These are phyloP conservation scores for Naganishia onofrii DNA, from an alignment of 768 basidiomycete species.

Conservation along the genomic window DNA sequence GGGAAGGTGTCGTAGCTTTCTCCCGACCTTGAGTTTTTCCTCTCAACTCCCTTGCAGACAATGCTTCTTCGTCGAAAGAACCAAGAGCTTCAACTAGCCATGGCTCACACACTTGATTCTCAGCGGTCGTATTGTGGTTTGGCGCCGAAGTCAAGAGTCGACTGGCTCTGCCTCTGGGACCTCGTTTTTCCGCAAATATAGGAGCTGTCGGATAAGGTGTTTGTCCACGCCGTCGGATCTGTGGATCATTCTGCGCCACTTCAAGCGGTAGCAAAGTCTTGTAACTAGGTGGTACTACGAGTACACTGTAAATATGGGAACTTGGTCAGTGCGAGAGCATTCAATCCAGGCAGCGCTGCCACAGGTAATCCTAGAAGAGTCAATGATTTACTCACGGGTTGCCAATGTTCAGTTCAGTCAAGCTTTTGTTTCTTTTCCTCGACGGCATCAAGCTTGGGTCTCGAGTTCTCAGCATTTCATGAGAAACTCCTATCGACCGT, in stretches of 20 bases:
- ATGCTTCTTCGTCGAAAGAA: neutral
- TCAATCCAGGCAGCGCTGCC: neutral
- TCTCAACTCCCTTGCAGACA: neutral
- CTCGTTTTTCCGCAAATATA: neutral
- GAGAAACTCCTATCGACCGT: slow-evolving; percentile 9
- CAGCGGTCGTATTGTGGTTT: neutral
- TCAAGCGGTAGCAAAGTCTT: neutral
- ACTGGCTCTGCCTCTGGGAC: neutral
- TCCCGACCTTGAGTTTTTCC: neutral
- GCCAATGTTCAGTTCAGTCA: slow-evolving; percentile 9
- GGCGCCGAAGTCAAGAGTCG: neutral
- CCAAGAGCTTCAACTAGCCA: slow-evolving; percentile 6
- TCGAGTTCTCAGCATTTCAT: neutral
- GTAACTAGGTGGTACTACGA: neutral
- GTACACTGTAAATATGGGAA: neutral
- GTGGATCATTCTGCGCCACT: slow-evolving; percentile 10
- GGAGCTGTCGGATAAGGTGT: neutral
- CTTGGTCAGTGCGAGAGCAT: neutral
- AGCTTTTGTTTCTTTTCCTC: slow-evolving; percentile 3
- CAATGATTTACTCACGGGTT: slow-evolving; percentile 5
- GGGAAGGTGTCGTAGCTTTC: slow-evolving; percentile 16
- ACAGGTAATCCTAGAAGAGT: neutral
- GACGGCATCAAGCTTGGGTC: neutral
- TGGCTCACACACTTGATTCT: neutral
- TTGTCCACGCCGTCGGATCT: slow-evolving; percentile 2